phyloP scores from a whole-genome alignment of 148 eudicot genomes.

The Rheum nobile region DNA sequence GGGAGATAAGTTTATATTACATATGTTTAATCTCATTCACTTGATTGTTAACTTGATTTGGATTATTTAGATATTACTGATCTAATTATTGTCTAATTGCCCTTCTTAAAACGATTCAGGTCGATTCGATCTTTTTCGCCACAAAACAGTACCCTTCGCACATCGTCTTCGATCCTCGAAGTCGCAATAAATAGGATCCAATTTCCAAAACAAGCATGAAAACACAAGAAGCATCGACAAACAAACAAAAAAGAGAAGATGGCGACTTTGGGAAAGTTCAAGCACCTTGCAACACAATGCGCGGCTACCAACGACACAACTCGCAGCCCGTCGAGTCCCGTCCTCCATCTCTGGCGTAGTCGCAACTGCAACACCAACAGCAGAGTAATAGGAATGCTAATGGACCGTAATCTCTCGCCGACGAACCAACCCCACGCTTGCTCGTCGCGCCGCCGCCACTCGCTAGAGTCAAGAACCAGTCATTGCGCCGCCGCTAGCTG shows the following conservation, averaged over 20 bases:
- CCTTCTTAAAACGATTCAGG: too few species aligned
- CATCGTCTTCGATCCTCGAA: neutral
- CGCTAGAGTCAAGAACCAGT: too few species aligned
- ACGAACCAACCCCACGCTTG: too few species aligned
- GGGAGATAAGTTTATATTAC: too few species aligned
- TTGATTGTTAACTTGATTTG: too few species aligned
- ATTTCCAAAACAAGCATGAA: neutral
- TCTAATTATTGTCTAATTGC: too few species aligned
- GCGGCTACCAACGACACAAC: neutral
- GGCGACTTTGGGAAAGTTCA: neutral
- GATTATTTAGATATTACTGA: too few species aligned
- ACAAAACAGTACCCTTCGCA: too few species aligned
- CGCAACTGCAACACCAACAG: neutral
- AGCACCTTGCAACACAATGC: conserved; percentile 1
- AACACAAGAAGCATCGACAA: neutral
- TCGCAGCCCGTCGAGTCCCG: neutral
- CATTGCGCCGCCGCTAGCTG: too few species aligned
- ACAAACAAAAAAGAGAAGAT: neutral
- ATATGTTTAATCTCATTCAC: too few species aligned
- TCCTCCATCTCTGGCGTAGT: neutral
- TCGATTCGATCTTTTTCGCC: too few species aligned
- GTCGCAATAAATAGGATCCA: neutral
- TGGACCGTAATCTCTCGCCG: neutral
- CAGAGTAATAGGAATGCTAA: neutral
- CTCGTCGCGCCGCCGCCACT: too few species aligned